These are phyloP conservation scores for Plantago ovata DNA, from an alignment of 257 asterid species.

Conservation along the genomic window DNA sequence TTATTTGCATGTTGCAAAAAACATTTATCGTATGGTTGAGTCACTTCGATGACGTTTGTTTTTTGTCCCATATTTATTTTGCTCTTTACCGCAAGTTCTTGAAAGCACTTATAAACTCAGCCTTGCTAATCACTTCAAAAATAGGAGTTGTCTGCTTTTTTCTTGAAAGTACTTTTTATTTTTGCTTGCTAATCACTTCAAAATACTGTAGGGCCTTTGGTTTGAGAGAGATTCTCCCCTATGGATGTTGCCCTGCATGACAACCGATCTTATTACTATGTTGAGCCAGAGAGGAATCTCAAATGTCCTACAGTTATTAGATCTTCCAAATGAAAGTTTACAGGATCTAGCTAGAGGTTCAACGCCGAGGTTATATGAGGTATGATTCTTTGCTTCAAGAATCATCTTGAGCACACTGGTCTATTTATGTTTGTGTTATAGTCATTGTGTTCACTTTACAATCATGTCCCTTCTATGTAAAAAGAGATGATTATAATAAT, in stretches of 20 bases:
- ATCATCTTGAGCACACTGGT: neutral
- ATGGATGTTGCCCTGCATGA: conserved; percentile 93
- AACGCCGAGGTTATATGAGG: conserved; percentile 72
- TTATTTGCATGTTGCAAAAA: too few species aligned
- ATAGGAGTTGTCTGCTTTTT: neutral
- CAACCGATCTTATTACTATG: conserved; percentile 54
- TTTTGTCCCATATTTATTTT: too few species aligned
- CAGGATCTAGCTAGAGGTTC: conserved; percentile 46
- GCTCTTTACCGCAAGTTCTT: too few species aligned
- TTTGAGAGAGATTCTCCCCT: conserved; percentile 57
- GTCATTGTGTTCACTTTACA: too few species aligned
- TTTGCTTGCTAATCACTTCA: too few species aligned
- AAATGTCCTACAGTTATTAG: conserved; percentile 66
- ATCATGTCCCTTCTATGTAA: too few species aligned
- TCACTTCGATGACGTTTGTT: too few species aligned
- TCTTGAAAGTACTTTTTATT: neutral
- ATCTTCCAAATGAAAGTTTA: conserved; percentile 39
- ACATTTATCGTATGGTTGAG: too few species aligned
- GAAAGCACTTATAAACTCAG: neutral
- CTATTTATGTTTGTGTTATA: too few species aligned
- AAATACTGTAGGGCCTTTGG: conserved; percentile 65
- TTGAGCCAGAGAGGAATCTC: conserved; percentile 57
- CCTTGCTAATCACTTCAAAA: conserved; percentile 2
- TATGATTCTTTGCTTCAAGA: conserved; percentile 19
- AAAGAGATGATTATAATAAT: too few species aligned